Evolutionary conservation across 2,329 filamentous ascomycete species (phyloP), one percentile per base, ranked within the genome.

Genomic region (Hymenoscyphus albidus): DNA sequence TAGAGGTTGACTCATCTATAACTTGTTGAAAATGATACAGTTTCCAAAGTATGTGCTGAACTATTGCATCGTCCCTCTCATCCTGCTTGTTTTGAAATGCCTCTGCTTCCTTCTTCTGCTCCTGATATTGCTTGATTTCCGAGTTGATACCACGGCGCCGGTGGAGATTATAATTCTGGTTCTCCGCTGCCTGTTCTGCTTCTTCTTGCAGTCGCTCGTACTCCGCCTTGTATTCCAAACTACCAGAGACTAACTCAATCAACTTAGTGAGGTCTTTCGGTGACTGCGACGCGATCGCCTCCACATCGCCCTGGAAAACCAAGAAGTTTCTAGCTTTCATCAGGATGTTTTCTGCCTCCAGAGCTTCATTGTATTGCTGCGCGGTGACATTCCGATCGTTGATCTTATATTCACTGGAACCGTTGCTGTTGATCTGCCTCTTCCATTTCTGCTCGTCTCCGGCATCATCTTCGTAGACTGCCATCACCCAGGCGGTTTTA

Each of bases 321-420:
- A 99, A 85, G 76, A 99, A 99, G 76, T 99, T 99, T 70, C 95
- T 87, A 40, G 95, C 95, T 78, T 97, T 98, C 81, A 99, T 98
- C 66, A 99, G 81, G 70, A 99, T 99, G 73, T 97, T 97, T 77
- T 99, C 94, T 22, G 87, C 82, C 77, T 99, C 95, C 14, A 99
- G 83, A 2, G 92, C 88, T 65, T 94, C 90, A 76, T 98, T 98
- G 81, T 99, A 99, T 75, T 95, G 89, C 73, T 92, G 91, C 2
- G 93, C 93, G 2, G 88, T 92, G 58, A 99, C 95, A 44, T 90
- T 82, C 60, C 90, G 89, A 71, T 96, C 93, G 79, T 99, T 98
- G 82, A 99, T 97, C 67, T 94, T 89, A 77, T 98, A 99, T 78
- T 98, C 94, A 81, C 93, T 97, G 35, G 88, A 88, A 58, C 95